A percentile compares a stretch with the other conserved stretches of the same genome.
Conservation (phyloP, 2,329 filamentous ascomycete species). For the Ceratocystis harringtonii region DNA sequence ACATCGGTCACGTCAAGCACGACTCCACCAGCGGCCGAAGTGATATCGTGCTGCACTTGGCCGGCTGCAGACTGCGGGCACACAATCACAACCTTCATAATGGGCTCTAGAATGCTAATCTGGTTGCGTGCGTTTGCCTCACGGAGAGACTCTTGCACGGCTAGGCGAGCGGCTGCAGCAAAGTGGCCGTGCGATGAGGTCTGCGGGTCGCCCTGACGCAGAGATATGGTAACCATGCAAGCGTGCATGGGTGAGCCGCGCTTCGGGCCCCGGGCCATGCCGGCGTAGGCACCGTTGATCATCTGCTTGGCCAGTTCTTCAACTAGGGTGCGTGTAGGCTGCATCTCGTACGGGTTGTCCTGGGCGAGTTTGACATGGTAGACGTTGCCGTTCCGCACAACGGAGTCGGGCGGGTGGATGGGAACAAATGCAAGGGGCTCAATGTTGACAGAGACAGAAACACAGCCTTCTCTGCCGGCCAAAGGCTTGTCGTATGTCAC, state of each 20-base stretch:
- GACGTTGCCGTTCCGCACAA: slow-evolving; percentile 56
- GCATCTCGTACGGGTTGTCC: slow-evolving; percentile 6
- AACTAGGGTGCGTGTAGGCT: slow-evolving; percentile 11
- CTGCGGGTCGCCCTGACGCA: slow-evolving; percentile 39
- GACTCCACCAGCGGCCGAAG: slow-evolving; percentile 54
- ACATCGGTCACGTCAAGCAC: slow-evolving; percentile 54
- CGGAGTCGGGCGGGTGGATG: slow-evolving; percentile 27
- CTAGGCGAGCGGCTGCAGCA: slow-evolving; percentile 44
- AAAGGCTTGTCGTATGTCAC: slow-evolving; percentile 63
- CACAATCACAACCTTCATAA: slow-evolving; percentile 79
- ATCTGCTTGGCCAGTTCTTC: slow-evolving; percentile 45
- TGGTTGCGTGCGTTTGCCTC: slow-evolving; percentile 37
- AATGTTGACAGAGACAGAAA: slow-evolving; percentile 55
- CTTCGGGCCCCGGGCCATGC: slow-evolving; percentile 69
- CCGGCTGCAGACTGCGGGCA: slow-evolving; percentile 73
- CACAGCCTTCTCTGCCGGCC: slow-evolving; percentile 64
- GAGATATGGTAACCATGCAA: slow-evolving; percentile 52
- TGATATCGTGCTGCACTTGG: slow-evolving; percentile 68
- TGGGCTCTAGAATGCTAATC: slow-evolving; percentile 70
- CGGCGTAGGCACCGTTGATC: slow-evolving; percentile 67
- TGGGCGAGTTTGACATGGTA: slow-evolving; percentile 30
- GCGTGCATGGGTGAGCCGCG: slow-evolving; percentile 68
- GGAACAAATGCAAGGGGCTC: slow-evolving; percentile 38
- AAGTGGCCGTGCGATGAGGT: slow-evolving; percentile 55
- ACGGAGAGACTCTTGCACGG: slow-evolving; percentile 54